phyloP scores from a whole-genome alignment of 176 grass and related monocot species.

The Carex cristatella region DNA sequence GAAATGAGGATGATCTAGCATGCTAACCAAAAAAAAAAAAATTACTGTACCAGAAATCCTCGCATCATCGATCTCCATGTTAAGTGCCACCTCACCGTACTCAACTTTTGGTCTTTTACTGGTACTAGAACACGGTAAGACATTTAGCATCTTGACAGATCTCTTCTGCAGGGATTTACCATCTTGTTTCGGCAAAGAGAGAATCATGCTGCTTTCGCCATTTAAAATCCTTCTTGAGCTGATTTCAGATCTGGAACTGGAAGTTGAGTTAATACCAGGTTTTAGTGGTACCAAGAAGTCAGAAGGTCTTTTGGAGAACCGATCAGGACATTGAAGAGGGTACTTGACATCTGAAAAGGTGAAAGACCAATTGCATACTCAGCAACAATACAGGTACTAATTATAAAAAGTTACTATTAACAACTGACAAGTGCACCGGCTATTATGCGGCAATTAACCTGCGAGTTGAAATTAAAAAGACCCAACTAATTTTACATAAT shows the following conservation, averaged over 20 bases:
- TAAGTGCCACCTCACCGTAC: conserved; percentile 33
- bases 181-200: conserved; percentile 58
- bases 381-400: neutral
- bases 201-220: conserved; percentile 39
- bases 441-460: neutral
- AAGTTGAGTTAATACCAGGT: conserved; percentile 29
- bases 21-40: conserved; percentile 20
- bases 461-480: neutral
- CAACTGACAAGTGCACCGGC: neutral
- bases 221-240: conserved; percentile 39
- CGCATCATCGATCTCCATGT: conserved; percentile 36
- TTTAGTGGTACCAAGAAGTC: conserved; percentile 42
- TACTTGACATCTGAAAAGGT: conserved; percentile 51
- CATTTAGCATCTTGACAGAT: conserved; percentile 59
- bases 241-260: conserved; percentile 49
- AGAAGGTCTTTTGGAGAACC: conserved; percentile 35
- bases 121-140: conserved; percentile 34
- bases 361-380: conserved; percentile 5
- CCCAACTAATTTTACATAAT: neutral
- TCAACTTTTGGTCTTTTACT: conserved; percentile 72
- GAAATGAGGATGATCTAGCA: conserved; percentile 35
- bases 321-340: conserved; percentile 45
- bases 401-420: neutral
- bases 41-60: conserved; percentile 39
- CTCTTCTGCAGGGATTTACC: conserved; percentile 46